Percentiles rank a stretch among this genome's conserved stretches.
These are phyloP conservation scores for Diplotaxis tenuifolia DNA, from an alignment of 345 rosid species.

Conservation along the genomic window DNA sequence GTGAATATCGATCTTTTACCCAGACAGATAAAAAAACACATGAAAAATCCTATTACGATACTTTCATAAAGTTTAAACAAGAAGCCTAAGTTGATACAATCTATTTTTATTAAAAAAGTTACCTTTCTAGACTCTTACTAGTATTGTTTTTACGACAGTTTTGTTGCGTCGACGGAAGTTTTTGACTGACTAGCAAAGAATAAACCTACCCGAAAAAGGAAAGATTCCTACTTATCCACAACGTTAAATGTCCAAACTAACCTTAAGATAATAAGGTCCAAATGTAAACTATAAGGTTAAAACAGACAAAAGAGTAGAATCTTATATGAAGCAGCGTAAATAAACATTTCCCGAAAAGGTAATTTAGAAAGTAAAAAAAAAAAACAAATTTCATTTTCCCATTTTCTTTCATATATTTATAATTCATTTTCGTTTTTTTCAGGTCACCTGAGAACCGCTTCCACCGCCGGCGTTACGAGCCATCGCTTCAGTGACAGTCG, in stretches of 20 bases:
- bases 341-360: not conserved
- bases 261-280: not conserved
- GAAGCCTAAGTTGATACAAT: not conserved
- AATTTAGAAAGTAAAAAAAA: not conserved
- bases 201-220: not conserved
- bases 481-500: constrained; percentile 59
- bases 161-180: not conserved
- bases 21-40: not conserved
- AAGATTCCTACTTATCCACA: constrained; percentile 25
- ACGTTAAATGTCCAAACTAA: not conserved
- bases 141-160: not conserved
- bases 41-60: not conserved
- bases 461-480: constrained; percentile 46
- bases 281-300: not conserved
- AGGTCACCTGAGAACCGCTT: constrained; percentile 39
- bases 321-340: not conserved
- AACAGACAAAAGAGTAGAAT: not conserved
- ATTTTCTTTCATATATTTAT: not conserved
- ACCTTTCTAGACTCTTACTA: not conserved
- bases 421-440: not conserved
- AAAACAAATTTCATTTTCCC: not conserved
- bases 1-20: not conserved
- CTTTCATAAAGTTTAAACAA: not conserved
- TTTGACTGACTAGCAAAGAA: not conserved
- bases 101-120: not conserved